These are phyloP conservation scores for Colletotrichum ledebouriae DNA, from an alignment of 2,329 filamentous ascomycete genomes.

Conservation along the genomic window DNA sequence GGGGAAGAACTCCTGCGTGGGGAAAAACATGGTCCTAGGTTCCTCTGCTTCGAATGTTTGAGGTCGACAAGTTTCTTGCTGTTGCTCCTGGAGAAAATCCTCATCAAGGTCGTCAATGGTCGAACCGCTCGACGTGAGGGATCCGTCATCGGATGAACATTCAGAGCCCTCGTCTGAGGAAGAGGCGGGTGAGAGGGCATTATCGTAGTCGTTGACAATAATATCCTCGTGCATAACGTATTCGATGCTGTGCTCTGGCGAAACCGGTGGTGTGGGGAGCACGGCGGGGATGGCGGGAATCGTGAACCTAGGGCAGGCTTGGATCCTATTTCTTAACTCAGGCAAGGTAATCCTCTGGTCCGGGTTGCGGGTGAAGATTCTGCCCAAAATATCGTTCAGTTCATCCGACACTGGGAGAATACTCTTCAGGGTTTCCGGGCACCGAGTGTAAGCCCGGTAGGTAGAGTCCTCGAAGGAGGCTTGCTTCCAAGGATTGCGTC, in stretches of 20 bases:
- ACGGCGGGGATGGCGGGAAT: constrained; percentile 53
- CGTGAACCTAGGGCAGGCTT: constrained; percentile 82
- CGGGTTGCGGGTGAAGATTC: constrained; percentile 90
- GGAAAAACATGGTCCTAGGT: constrained; percentile 55
- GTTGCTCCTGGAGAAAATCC: constrained; percentile 61
- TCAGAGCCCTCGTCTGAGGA: constrained; percentile 56
- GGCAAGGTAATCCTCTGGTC: constrained; percentile 83
- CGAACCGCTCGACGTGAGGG: constrained; percentile 66
- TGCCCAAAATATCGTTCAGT: constrained; percentile 86
- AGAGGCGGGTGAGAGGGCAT: constrained; percentile 63
- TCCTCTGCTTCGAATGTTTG: constrained; percentile 63
- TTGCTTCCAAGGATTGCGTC: constrained; percentile 98
- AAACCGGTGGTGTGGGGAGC: constrained; percentile 57
- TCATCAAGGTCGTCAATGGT: constrained; percentile 66
- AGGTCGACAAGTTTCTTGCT: constrained; percentile 57
- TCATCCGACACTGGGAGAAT: constrained; percentile 93
- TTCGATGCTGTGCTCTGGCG: constrained; percentile 57
- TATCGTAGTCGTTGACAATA: constrained; percentile 59
- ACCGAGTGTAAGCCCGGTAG: constrained; percentile 90
- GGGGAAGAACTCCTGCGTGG: constrained; percentile 60
- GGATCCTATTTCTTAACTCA: constrained; percentile 83
- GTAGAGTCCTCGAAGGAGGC: constrained; percentile 94
- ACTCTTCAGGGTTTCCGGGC: constrained; percentile 88
- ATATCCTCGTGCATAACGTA: constrained; percentile 64
- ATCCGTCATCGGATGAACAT: constrained; percentile 67